Evolutionary conservation across 345 rosid species (phyloP), one percentile per base, ranked within the genome.

Genomic region (Cochlearia excelsa): DNA sequence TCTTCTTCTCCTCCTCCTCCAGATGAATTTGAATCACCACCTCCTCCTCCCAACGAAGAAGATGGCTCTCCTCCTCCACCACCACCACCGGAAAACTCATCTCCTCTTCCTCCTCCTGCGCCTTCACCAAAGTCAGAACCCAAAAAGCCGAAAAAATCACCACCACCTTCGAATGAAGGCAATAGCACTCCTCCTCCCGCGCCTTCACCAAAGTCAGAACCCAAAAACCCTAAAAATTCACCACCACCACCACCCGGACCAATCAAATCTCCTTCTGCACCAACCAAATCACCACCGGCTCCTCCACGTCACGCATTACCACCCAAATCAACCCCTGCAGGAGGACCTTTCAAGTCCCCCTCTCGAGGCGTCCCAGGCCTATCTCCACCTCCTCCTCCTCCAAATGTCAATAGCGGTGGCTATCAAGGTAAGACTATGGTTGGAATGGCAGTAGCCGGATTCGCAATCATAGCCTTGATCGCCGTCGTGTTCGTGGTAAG

Each of bases 381-480:
- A 1, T 50, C 73, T 2, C 39, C 74, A 30, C 45, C 42, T 7
- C 7, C 41, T 4, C 41, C 41, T 4, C 41, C 43, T 8, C n/a
- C 43, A 39, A 9, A 39, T 8, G n/a, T 8, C 40, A 48, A 30
- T 3, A 34, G 34, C 26, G 38, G 23, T 11, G 54, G 55, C 23
- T 62, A 10, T 23, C 34, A 30, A 34, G 75, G 75, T 9, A 47
- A 63, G 34, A 66, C 72, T 5, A 69, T 63, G 44, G 65, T 65
- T 1, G 88, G 80, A 4, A 75, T 62, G 45, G 66, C 83, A 6
- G 75, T 77, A 2, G 91, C 74, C 1, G 80, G 85, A 10, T 74
- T 67, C 0, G 61, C 84, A n/a, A 33, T 93, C 10, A 23, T 93
- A 6, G 85, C 79, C 6, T 11, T 87, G 3, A 44, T 93, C 7